phyloP scores from a whole-genome alignment of 2,329 filamentous ascomycete genomes.

The Cadophora sp. region DNA sequence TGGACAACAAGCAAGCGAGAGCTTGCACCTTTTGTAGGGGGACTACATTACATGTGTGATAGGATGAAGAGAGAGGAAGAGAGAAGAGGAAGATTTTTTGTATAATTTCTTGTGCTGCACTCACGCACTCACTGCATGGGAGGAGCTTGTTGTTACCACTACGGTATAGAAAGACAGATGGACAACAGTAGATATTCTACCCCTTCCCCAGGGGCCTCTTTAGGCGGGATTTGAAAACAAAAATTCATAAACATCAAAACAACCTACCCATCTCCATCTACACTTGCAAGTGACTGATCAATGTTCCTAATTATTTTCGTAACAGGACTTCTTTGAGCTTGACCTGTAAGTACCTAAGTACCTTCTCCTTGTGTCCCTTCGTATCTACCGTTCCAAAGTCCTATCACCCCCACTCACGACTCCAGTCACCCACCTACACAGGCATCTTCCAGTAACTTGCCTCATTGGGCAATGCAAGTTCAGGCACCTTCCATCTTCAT shows the following conservation, averaged over 20 bases:
- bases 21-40: background rate
- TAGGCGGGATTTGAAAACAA: slow-evolving; percentile 4
- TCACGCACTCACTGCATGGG: background rate
- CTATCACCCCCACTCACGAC: background rate
- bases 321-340: background rate
- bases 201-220: slow-evolving; percentile 14
- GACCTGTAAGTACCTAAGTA: background rate
- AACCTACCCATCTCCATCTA: background rate
- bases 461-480: background rate
- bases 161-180: background rate
- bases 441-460: background rate
- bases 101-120: slow-evolving; percentile 11
- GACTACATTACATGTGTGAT: slow-evolving; percentile 2
- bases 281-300: too few species aligned
- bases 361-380: background rate
- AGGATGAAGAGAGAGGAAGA: background rate
- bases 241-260: background rate
- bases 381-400: background rate
- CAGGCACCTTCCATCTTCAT: too few species aligned
- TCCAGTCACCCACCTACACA: background rate
- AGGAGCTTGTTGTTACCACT: slow-evolving; percentile 12
- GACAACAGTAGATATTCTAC: slow-evolving; percentile 12
- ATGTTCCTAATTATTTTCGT: background rate
- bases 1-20: background rate
- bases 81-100: background rate